Evolutionary conservation across 2,329 filamentous ascomycete species (phyloP).

Genomic region (Pseudogymnoascus verrucosus): DNA sequence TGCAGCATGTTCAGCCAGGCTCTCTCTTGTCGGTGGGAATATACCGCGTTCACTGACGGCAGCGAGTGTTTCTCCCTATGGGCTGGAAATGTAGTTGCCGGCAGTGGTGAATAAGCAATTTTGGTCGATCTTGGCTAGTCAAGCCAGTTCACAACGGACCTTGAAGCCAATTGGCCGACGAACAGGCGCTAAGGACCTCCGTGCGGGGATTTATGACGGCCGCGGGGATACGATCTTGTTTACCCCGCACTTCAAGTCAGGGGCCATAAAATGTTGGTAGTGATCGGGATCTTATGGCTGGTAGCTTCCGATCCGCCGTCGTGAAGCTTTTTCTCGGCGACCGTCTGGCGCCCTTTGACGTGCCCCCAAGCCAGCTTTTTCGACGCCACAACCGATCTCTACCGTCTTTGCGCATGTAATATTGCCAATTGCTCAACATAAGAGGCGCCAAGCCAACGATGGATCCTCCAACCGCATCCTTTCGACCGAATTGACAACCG

Average conservation of each 20-base stretch:
- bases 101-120: neutral
- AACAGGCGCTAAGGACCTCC: neutral
- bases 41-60: neutral
- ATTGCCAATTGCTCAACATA: neutral
- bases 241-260: constrained; percentile 1
- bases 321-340: neutral
- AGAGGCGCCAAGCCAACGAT: neutral
- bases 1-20: neutral
- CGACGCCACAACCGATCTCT: neutral
- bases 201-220: neutral
- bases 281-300: neutral
- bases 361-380: neutral
- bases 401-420: neutral
- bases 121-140: neutral
- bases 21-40: neutral
- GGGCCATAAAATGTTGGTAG: neutral
- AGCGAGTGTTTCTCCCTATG: neutral
- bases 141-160: neutral
- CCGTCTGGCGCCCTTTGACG: neutral
- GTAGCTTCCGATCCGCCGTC: neutral
- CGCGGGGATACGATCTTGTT: neutral
- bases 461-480: neutral
- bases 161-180: neutral
- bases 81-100: neutral
- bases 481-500: neutral